phyloP scores from a whole-genome alignment of 768 basidiomycete genomes.

The Daedaleopsis sinensis region DNA sequence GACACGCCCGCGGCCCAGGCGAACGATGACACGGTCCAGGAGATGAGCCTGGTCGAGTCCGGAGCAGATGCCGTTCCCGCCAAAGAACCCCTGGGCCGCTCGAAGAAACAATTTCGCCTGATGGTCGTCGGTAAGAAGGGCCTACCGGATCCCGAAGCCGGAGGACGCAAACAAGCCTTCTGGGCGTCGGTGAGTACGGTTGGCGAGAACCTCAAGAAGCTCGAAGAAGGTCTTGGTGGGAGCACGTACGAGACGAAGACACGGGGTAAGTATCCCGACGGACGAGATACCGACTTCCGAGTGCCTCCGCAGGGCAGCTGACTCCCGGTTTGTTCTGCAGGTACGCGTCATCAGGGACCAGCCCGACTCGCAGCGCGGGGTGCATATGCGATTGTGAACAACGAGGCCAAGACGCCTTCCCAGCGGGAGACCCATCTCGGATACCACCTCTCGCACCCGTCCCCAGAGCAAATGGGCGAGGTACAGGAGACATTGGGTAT shows the following conservation, averaged over 20 bases:
- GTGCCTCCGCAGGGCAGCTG: background rate
- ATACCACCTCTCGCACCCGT: conserved; percentile 58
- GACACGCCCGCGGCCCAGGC: conserved; percentile 6
- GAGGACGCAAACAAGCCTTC: conserved; percentile 47
- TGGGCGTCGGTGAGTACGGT: conserved; percentile 56
- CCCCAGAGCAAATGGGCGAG: conserved; percentile 44
- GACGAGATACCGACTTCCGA: background rate
- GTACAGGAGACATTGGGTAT: conserved; percentile 62
- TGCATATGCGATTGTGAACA: conserved; percentile 61
- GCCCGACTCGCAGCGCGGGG: conserved; percentile 59
- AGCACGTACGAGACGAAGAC: conserved; percentile 66
- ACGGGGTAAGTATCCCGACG: conserved; percentile 41
- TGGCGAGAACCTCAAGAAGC: conserved; percentile 50
- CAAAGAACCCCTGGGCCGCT: conserved; percentile 32
- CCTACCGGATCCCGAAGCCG: conserved; percentile 49
- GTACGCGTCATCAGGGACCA: conserved; percentile 53
- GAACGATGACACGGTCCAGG: conserved; percentile 32
- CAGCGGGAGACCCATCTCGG: conserved; percentile 56
- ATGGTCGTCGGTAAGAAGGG: conserved; percentile 61
- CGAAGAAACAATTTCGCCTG: conserved; percentile 52
- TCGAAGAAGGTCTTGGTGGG: conserved; percentile 52
- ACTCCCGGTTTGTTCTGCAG: conserved; percentile 25
- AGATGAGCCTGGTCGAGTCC: conserved; percentile 45
- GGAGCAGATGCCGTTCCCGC: conserved; percentile 57
- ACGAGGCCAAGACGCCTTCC: conserved; percentile 46